A percentile compares a stretch with the other conserved stretches of the same genome.
Evolutionary conservation across 2,329 filamentous ascomycete species (phyloP).

Genomic region (Paecilomyces sp.): DNA sequence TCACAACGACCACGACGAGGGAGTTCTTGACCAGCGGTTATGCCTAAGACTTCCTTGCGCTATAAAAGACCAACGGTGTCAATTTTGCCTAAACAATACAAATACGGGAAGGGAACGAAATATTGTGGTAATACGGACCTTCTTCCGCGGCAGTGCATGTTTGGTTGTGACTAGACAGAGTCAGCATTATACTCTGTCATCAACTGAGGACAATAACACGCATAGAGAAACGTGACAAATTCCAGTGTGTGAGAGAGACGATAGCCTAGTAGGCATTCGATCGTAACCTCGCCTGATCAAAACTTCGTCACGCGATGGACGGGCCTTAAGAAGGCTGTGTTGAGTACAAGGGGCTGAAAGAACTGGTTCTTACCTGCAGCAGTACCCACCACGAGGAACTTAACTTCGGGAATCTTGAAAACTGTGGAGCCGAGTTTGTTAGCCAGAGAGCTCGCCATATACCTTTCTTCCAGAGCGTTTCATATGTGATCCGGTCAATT

Average conservation of each 20-base stretch:
- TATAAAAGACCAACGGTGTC: slow-evolving; percentile 8
- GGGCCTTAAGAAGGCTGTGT: background rate
- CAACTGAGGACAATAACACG: background rate
- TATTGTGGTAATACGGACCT: slow-evolving; percentile 21
- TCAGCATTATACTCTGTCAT: background rate
- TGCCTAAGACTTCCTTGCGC: slow-evolving; percentile 47
- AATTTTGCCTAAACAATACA: background rate
- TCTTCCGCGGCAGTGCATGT: slow-evolving; percentile 25
- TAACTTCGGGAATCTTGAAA: slow-evolving; percentile 70
- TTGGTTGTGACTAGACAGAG: slow-evolving; percentile 18
- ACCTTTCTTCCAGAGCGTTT: background rate
- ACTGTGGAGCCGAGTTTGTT: slow-evolving; percentile 24
- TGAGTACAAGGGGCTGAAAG: background rate
- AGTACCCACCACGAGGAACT: slow-evolving; percentile 64
- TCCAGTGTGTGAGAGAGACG: background rate
- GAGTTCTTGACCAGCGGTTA: slow-evolving; percentile 48
- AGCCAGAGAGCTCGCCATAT: background rate
- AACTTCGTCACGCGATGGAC: background rate
- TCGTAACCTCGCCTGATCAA: background rate
- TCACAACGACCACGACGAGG: slow-evolving; percentile 46
- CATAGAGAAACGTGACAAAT: background rate
- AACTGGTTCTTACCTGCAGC: slow-evolving; percentile 36
- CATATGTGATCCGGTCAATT: background rate
- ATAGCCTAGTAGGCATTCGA: background rate
- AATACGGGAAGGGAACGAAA: background rate